These are phyloP conservation scores for Alternaria sp. DNA, from an alignment of 2,329 filamentous ascomycete species.

Conservation along the genomic window DNA sequence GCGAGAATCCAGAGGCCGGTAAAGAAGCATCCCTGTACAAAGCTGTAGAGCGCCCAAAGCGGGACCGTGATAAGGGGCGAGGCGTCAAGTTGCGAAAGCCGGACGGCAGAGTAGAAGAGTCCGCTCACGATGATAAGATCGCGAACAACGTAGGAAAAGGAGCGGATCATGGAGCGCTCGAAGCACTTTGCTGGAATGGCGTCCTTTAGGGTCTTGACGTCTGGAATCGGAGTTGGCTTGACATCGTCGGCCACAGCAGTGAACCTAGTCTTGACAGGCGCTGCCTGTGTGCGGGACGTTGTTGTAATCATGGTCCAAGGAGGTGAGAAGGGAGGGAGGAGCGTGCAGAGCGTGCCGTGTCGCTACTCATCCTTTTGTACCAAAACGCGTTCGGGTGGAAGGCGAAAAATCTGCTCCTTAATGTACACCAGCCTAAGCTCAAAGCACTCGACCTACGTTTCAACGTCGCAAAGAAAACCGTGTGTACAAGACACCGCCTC, in stretches of 20 bases:
- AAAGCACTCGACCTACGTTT: constrained; percentile 34
- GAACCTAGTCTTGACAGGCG: constrained; percentile 23
- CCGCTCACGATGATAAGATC: constrained; percentile 31
- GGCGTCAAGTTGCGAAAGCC: constrained; percentile 23
- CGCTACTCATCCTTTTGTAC: constrained; percentile 6
- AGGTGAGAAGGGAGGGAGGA: constrained; percentile 9
- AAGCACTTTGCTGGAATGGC: constrained; percentile 38
- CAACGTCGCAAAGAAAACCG: constrained; percentile 25
- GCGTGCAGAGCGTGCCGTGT: constrained; percentile 3
- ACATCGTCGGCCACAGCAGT: constrained; percentile 26
- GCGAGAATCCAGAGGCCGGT: constrained; percentile 73
- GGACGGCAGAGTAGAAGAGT: constrained; percentile 28
- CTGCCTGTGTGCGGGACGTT: constrained; percentile 23
- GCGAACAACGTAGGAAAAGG: constrained; percentile 35
- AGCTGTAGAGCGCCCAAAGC: constrained; percentile 67
- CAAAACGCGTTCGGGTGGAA: neutral
- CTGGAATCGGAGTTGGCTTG: constrained; percentile 24
- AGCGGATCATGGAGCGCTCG: constrained; percentile 33
- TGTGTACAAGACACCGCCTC: constrained; percentile 36
- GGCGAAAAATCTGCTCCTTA: constrained; percentile 8
- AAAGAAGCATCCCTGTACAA: constrained; percentile 70
- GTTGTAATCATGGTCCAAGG: constrained; percentile 29
- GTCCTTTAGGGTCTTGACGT: constrained; percentile 36
- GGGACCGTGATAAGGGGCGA: constrained; percentile 25
- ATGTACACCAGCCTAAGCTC: constrained; percentile 22